Evolutionary conservation across 805 yeast genomes (phyloP), one percentile per base, ranked within the genome.

Genomic region (Wickerhamomyces rabaulensis): DNA sequence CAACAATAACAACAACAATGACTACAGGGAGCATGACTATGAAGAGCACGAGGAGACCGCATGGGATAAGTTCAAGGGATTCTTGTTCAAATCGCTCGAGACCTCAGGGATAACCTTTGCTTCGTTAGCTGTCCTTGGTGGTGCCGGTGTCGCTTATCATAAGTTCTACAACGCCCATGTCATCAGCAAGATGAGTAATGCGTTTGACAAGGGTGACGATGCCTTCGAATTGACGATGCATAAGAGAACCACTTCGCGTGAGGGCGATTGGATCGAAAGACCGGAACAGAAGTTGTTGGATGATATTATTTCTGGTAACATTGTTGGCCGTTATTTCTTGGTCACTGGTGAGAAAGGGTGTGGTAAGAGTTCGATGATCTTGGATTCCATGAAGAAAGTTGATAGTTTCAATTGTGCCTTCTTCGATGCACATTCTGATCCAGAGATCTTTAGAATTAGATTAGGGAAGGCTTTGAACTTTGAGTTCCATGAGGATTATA

Each of bases 331-430:
- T 16, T 87, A 87, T 64, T 83, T 79, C 57, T 66, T 87, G 41
- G 59, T 87, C 10, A 76, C 87, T 37, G 95, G 95, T 26, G 95
- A 87, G 61, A 87, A 87, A 60, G 95, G 95, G 1, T 87, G 94
- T 0, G 95, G 95, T 2, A 87, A 87, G 60, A 82, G 90, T 1
- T 82, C 92, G 1, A 74, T 88, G 69, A 71, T 87, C 15, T 64
- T 84, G 55, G 89, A 87, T 52, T 76, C 89, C 3, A 78, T 87
- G 71, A 75, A 79, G 48, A 76, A 81, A 52, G 79, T 78, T 2
- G 67, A 74, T 35, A 88, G 91, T 0, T 63, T 66, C 43, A 78
- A 82, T 55, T 87, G 88, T 42, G 78, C 88, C 0, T 73, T 83
- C 42, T 68, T 87, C 49, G 95, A 87, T 58, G 94, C 94, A 1